phyloP scores from a whole-genome alignment of 208 protist species.

The Leishmania arabica region DNA sequence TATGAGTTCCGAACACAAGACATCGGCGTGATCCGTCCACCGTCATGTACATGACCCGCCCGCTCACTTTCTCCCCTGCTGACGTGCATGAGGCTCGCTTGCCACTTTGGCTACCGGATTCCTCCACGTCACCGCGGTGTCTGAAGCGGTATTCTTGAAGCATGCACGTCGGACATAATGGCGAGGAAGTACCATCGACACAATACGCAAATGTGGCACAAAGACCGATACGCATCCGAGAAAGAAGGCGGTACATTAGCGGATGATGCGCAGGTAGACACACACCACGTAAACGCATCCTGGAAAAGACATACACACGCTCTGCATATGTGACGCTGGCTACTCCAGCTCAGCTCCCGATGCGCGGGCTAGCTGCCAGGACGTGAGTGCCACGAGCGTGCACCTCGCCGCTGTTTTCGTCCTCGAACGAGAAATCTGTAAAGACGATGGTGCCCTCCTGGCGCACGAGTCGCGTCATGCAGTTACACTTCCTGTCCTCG shows the following conservation, averaged over 20 bases:
- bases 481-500: slow-evolving; percentile 65
- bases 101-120: background rate
- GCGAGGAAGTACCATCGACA: background rate
- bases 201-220: background rate
- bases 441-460: slow-evolving; percentile 47
- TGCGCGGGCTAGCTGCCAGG: slow-evolving; percentile 15
- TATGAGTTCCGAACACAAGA: background rate
- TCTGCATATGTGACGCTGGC: background rate
- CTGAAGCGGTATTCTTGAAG: background rate
- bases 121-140: background rate
- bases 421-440: slow-evolving; percentile 80
- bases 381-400: slow-evolving; percentile 80
- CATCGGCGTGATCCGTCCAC: background rate
- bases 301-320: background rate
- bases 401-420: slow-evolving; percentile 55
- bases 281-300: background rate
- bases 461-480: slow-evolving; percentile 68
- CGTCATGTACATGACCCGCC: background rate
- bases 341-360: background rate
- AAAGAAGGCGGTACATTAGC: background rate
- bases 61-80: background rate
- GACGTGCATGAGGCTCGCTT: background rate
- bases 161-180: background rate
- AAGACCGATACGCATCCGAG: background rate
- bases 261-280: background rate